Evolutionary conservation across 441 rosid species (phyloP).

Genomic region (Gossypium gossypioides): DNA sequence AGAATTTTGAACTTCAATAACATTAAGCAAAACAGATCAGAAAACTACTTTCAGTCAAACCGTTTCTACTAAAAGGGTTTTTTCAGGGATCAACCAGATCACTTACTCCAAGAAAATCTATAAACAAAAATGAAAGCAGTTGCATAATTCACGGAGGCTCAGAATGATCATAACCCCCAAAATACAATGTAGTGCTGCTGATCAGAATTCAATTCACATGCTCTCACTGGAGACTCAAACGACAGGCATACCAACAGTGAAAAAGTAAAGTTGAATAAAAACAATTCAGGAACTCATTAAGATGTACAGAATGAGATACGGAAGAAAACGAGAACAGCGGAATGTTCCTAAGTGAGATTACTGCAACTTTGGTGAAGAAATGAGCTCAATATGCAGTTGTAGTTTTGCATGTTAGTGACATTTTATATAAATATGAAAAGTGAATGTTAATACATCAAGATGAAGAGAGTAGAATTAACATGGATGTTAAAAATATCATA

Average conservation of each 20-base stretch:
- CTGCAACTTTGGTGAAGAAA: background rate
- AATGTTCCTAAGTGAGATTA: background rate
- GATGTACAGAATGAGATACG: background rate
- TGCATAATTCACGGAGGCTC: background rate
- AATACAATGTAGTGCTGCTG: background rate
- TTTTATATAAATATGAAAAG: background rate
- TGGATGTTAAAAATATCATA: conserved; percentile 24
- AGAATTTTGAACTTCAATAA: background rate
- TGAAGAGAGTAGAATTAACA: background rate
- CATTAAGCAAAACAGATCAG: background rate
- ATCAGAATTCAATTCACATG: background rate
- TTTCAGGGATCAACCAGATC: background rate
- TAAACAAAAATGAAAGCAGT: background rate
- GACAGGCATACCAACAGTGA: background rate
- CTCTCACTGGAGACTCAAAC: background rate
- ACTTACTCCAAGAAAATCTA: background rate
- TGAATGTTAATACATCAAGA: background rate
- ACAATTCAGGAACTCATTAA: background rate
- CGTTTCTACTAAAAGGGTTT: background rate
- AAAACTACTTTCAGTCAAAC: background rate
- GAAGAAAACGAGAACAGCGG: background rate
- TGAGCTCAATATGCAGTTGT: background rate
- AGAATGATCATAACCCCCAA: background rate
- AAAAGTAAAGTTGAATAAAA: background rate
- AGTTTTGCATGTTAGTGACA: background rate